Conservation (phyloP, 1,139 yeast genomes). For the Kazachstania sp. region DNA sequence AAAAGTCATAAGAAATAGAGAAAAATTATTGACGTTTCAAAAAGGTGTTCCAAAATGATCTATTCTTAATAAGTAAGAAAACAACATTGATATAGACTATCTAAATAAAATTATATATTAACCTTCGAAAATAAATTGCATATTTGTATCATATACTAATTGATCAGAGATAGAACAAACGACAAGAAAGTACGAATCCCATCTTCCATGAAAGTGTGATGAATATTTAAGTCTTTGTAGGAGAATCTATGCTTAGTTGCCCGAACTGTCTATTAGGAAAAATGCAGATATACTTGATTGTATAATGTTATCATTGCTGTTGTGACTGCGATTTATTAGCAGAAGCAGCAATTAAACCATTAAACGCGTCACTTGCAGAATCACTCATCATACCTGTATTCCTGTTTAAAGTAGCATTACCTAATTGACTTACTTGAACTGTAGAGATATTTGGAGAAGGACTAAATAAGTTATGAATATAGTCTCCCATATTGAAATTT, state of each 20-base stretch:
- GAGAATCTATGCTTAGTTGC: not conserved
- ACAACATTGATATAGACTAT: too few species aligned
- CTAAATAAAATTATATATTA: too few species aligned
- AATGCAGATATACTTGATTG: not conserved
- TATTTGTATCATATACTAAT: too few species aligned
- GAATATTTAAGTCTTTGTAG: not conserved
- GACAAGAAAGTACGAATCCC: too few species aligned
- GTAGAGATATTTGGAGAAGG: slow-evolving; percentile 28
- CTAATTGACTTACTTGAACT: not conserved
- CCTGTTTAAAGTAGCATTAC: not conserved
- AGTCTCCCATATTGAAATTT: slow-evolving; percentile 31
- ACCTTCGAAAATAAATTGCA: too few species aligned
- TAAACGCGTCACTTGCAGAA: not conserved
- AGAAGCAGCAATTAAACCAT: not conserved
- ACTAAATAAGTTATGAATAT: slow-evolving; percentile 30
- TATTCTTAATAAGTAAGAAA: too few species aligned
- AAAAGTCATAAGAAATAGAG: slow-evolving; percentile 1
- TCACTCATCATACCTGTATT: not conserved
- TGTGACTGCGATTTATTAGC: not conserved
- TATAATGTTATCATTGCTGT: too few species aligned
- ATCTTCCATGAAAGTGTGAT: too few species aligned
- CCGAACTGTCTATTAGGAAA: not conserved
- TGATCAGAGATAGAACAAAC: too few species aligned
- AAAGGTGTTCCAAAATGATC: too few species aligned
- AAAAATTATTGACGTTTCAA: not conserved